Evolutionary conservation across 202 grass and related monocot genomes (phyloP).

Genomic region (Setaria viridis): DNA sequence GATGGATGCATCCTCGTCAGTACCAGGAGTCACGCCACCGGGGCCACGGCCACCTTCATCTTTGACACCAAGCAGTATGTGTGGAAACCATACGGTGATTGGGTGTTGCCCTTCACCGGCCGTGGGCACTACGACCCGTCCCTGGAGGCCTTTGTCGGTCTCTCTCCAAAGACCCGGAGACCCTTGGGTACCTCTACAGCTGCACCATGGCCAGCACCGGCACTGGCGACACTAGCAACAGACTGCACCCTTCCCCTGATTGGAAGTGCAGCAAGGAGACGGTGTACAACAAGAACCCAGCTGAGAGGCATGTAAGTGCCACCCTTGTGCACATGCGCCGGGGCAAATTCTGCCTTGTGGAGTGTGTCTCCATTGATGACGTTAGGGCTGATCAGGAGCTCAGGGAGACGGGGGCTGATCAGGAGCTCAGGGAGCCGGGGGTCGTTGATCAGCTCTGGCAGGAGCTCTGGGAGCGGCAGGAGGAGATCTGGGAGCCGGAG

Average conservation of each 20-base stretch:
- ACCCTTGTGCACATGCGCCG: background rate
- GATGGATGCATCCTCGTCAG: slow-evolving; percentile 1
- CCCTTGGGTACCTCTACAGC: background rate
- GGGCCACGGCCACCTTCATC: background rate
- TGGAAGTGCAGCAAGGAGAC: background rate
- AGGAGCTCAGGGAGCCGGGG: background rate
- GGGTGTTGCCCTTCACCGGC: background rate
- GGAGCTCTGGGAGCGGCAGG: no score
- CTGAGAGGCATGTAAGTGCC: background rate
- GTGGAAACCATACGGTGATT: background rate
- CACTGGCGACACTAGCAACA: background rate
- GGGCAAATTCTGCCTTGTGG: background rate
- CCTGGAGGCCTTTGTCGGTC: background rate
- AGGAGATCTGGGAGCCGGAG: no score
- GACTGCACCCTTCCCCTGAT: background rate
- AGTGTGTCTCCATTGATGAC: background rate
- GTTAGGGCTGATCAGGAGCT: background rate
- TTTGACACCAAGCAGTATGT: background rate
- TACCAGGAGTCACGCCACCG: background rate
- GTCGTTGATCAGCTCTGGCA: no score
- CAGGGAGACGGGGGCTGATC: background rate
- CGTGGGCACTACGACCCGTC: background rate
- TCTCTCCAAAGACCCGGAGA: background rate
- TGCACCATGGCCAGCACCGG: background rate
- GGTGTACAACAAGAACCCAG: background rate